Base-by-base conservation (phyloP, 177 flowering plant species). In the Vitis hybrid region DNA sequence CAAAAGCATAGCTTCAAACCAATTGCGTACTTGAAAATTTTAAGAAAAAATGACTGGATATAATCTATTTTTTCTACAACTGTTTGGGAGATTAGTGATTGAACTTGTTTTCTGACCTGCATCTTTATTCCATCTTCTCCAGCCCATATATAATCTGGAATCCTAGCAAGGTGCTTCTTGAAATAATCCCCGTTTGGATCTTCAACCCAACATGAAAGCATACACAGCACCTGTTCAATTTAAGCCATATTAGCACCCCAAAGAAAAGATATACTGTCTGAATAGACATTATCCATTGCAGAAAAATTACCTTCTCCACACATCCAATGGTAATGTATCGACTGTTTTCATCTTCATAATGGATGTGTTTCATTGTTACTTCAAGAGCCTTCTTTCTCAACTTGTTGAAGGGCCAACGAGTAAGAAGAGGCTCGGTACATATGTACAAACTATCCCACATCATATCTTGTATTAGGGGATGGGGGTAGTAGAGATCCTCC, bases 141-240 rank as follows among this genome's bases (percentile, higher is more conserved):
- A 11, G 79, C 70, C 85, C 85, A 82, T 12, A 82, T 8, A 62
- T 52, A 82, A 66, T 82, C 85, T 0, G 84, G 76, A 2, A 81
- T 62, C 60, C 84, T 79, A 15, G 84, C 76, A 19, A 81, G 77
- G 62, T 81, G 84, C 62, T 81, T 74, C 62, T 79, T 81, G 56
- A 79, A 79, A 30, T 65, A 59, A 46, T 71, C 77, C 0, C 85
- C 80, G 65, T 74, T 60, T 13, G 86, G 89, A 70, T 88, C 82
- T 70, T 86, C 89, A 2, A 73, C 86, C 90, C 90, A 87, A 66
- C 87, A 85, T 63, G 83, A 80, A 52, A 85, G 79, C 87, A 87
- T 85, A 62, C 80, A 75, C 12, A 84, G 56, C 0, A 70, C 80
- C 77, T 78, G 59, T 40, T 18, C 62, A 68, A 46, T 35, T 51